These are phyloP conservation scores for Torrubiella hemipterigena DNA, from an alignment of 2,329 filamentous ascomycete species.

Conservation along the genomic window DNA sequence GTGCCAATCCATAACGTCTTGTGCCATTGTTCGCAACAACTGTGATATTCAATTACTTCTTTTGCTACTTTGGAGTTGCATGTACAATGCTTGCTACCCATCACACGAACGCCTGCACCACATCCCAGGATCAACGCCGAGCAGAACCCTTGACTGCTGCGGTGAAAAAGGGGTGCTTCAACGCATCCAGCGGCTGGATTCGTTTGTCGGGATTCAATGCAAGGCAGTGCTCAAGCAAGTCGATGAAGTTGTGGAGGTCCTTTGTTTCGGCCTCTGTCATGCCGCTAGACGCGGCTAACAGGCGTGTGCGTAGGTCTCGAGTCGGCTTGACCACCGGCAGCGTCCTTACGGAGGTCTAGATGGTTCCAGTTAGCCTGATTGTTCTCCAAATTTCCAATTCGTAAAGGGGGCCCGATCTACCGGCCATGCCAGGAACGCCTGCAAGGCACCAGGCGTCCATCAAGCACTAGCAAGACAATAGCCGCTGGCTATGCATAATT, in stretches of 20 bases:
- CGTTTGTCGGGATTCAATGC: slow-evolving; percentile 87
- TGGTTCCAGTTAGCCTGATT: slow-evolving; percentile 7
- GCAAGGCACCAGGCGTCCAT: no score
- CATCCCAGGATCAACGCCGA: no score
- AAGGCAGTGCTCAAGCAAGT: slow-evolving; percentile 79
- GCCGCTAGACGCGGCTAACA: slow-evolving; percentile 61
- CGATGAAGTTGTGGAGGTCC: slow-evolving; percentile 73
- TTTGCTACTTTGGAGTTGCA: no score
- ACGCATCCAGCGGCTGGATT: slow-evolving; percentile 72
- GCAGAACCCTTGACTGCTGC: no score
- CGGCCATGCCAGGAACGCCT: no score
- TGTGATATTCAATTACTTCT: background rate
- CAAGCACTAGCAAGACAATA: no score
- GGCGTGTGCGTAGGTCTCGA: slow-evolving; percentile 68
- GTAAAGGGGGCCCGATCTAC: no score
- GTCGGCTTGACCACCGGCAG: slow-evolving; percentile 63
- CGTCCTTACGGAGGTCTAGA: slow-evolving; percentile 53
- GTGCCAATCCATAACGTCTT: no score
- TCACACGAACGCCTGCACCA: no score
- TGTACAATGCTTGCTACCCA: no score
- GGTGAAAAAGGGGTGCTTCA: slow-evolving; percentile 79
- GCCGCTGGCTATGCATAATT: no score
- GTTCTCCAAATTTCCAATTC: background rate
- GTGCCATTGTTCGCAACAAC: no score
- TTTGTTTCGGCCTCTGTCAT: slow-evolving; percentile 63